These are phyloP conservation scores for Powellomyces hirtus DNA, from an alignment of 192 early-diverging fungal species.

Conservation along the genomic window DNA sequence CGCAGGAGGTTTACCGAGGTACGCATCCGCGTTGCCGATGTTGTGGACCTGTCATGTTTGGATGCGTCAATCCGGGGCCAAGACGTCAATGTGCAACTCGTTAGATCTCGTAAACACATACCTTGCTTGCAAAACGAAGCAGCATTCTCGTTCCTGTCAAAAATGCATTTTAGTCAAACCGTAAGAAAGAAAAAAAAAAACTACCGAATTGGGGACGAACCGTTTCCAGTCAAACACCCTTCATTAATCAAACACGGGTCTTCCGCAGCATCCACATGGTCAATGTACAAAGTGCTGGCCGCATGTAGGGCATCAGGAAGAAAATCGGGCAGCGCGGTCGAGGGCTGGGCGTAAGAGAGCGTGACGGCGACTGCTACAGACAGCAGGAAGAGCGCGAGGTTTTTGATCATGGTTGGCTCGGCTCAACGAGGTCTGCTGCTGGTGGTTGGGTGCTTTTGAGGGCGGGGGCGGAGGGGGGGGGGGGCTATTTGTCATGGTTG, in stretches of 20 bases:
- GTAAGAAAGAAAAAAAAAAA: neutral
- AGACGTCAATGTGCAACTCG: too few relatives aligned
- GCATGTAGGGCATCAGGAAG: slow-evolving; percentile 24
- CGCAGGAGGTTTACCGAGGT: slow-evolving; percentile 27
- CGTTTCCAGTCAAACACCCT: slow-evolving; percentile 25
- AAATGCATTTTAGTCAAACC: neutral
- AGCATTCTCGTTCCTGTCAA: slow-evolving; percentile 22
- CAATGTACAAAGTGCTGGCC: slow-evolving; percentile 22
- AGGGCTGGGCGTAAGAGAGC: too few relatives aligned
- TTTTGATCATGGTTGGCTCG: too few relatives aligned
- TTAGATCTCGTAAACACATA: too few relatives aligned
- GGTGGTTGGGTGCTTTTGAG: too few relatives aligned
- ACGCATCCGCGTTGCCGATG: slow-evolving; percentile 26
- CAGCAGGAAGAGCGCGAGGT: too few relatives aligned
- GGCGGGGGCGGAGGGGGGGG: too few relatives aligned
- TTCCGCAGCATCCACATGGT: slow-evolving; percentile 24
- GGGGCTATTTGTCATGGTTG: too few relatives aligned
- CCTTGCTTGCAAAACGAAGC: slow-evolving; percentile 26
- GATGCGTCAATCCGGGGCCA: too few relatives aligned
- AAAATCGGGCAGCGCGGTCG: slow-evolving; percentile 34
- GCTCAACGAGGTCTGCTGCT: too few relatives aligned
- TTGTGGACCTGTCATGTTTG: slow-evolving; percentile 31
- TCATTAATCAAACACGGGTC: slow-evolving; percentile 31
- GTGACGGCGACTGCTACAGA: too few relatives aligned
- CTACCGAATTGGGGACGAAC: too few relatives aligned